Evolutionary conservation across 1,284 basidiomycete genomes (phyloP).

Genomic region (Trichosporon ovoides): DNA sequence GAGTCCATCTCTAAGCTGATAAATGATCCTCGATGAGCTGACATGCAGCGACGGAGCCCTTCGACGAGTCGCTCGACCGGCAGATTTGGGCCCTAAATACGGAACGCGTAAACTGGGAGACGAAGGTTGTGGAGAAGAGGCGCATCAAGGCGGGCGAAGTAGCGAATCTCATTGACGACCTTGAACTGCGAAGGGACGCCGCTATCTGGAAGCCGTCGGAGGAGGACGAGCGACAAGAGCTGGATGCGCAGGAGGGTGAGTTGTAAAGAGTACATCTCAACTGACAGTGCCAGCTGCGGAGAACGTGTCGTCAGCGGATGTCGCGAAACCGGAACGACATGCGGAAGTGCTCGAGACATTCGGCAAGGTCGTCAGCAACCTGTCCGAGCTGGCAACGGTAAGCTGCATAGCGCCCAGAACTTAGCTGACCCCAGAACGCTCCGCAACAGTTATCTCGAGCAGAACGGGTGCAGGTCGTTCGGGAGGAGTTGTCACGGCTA

Average conservation of each 20-base stretch:
- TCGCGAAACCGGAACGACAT: conserved; percentile 35
- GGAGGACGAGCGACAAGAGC: conserved; percentile 22
- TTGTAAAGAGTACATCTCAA: background rate
- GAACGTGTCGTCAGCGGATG: conserved; percentile 16
- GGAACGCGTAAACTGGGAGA: conserved; percentile 63
- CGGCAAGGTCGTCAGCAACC: conserved; percentile 27
- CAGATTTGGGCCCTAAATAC: conserved; percentile 65
- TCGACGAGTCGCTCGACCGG: conserved; percentile 71
- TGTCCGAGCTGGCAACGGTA: conserved; percentile 37
- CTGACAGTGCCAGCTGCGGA: conserved; percentile 3
- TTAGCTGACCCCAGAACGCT: conserved; percentile 27
- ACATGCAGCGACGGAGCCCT: conserved; percentile 63
- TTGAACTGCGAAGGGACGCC: conserved; percentile 52
- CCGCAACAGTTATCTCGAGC: conserved; percentile 42
- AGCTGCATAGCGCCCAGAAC: conserved; percentile 11
- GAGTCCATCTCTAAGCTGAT: conserved; percentile 7
- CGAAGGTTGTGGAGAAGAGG: conserved; percentile 59
- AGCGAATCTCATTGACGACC: conserved; percentile 52
- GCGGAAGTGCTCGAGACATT: conserved; percentile 36
- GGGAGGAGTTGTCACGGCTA: conserved; percentile 34
- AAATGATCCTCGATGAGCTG: background rate
- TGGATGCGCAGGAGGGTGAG: background rate
- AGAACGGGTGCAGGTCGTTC: conserved; percentile 43
- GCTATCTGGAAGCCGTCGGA: conserved; percentile 47
- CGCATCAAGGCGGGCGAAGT: conserved; percentile 57